phyloP scores from a whole-genome alignment of 83 land plant genomes.

The Diphasiastrum complanatum region DNA sequence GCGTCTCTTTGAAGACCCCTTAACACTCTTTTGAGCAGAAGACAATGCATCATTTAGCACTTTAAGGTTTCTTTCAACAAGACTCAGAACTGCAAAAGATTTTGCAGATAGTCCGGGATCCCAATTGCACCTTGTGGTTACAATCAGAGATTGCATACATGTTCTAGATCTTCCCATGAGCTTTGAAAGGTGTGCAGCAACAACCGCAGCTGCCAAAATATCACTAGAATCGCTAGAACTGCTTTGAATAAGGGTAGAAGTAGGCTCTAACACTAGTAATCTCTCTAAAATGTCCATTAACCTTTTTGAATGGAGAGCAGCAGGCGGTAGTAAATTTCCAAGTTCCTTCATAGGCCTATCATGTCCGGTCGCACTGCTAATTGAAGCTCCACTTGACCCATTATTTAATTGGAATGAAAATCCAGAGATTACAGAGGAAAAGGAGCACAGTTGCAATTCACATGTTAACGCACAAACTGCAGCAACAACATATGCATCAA shows the following conservation, averaged over 20 bases:
- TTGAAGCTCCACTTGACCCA: not conserved
- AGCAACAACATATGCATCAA: constrained; percentile 85
- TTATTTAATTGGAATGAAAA: not conserved
- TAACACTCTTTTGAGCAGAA: constrained; percentile 29
- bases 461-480: constrained; percentile 92
- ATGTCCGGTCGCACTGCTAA: not conserved
- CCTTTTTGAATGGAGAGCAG: constrained; percentile 55
- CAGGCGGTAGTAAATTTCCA: constrained; percentile 43
- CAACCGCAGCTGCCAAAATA: constrained; percentile 88
- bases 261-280: constrained; percentile 47
- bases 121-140: constrained; percentile 68
- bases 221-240: constrained; percentile 66
- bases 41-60: constrained; percentile 60
- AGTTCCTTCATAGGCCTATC: constrained; percentile 9
- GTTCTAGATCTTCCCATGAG: constrained; percentile 75
- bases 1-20: too few species aligned
- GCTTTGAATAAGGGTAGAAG: constrained; percentile 60
- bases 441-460: constrained; percentile 80
- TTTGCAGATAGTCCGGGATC: constrained; percentile 56
- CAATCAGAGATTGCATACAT: constrained; percentile 75
- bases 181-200: constrained; percentile 85
- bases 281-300: constrained; percentile 68
- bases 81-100: constrained; percentile 58
- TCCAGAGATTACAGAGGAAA: constrained; percentile 29
- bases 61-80: constrained; percentile 77